phyloP scores from a whole-genome alignment of 805 yeast genomes.

The Teunomyces lycoperdinae region DNA sequence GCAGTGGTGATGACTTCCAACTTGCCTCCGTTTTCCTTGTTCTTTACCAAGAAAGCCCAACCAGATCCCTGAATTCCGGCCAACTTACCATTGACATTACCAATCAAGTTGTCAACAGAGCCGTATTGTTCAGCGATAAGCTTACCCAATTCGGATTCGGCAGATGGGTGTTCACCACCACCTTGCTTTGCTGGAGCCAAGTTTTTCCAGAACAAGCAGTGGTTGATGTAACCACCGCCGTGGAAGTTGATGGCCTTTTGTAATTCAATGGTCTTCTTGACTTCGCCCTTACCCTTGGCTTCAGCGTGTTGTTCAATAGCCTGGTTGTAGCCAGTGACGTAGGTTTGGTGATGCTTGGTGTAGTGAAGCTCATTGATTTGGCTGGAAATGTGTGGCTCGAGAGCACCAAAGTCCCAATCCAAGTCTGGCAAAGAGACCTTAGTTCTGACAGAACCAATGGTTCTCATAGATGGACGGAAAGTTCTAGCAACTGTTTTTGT shows the following conservation, averaged over 20 bases:
- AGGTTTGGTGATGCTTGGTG: conserved; percentile 89
- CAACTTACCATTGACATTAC: conserved; percentile 54
- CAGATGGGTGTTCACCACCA: conserved; percentile 66
- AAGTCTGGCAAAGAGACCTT: conserved; percentile 77
- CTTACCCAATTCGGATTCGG: conserved; percentile 54
- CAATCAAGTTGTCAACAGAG: conserved; percentile 63
- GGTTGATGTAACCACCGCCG: conserved; percentile 90
- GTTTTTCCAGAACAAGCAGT: conserved; percentile 83
- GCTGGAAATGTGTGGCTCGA: conserved; percentile 85
- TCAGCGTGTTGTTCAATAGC: conserved; percentile 71
- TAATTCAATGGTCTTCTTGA: conserved; percentile 56
- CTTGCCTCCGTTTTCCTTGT: conserved; percentile 63
- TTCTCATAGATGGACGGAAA: background rate
- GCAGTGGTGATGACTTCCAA: conserved; percentile 77
- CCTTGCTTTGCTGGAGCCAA: conserved; percentile 71
- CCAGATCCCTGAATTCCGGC: conserved; percentile 95
- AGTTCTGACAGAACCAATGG: conserved; percentile 41
- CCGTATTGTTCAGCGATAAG: conserved; percentile 68
- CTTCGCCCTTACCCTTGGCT: conserved; percentile 59
- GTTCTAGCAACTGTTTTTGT: conserved; percentile 5
- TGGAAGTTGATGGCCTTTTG: conserved; percentile 83
- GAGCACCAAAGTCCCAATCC: conserved; percentile 78
- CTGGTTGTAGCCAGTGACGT: conserved; percentile 79
- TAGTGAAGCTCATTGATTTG: conserved; percentile 85
- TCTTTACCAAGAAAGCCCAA: conserved; percentile 89